Conservation (phyloP, 1,284 basidiomycete species). For the Exobasidium rhododendri region DNA sequence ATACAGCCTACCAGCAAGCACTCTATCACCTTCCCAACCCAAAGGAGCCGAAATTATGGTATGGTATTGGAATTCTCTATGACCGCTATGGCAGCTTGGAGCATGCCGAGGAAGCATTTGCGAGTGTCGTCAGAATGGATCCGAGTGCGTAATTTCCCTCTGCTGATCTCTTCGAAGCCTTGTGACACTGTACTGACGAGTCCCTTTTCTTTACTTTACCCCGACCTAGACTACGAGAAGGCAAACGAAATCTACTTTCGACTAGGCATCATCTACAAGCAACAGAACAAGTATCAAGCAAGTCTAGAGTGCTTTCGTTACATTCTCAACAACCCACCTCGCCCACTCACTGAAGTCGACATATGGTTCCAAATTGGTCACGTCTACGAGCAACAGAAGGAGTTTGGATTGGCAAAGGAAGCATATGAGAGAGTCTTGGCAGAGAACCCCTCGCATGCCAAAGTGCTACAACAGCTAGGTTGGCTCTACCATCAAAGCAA, state of each 20-base stretch:
- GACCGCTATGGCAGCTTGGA: constrained; percentile 97
- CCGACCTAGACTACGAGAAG: constrained; percentile 99
- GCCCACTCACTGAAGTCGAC: constrained; percentile 82
- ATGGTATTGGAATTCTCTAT: constrained; percentile 97
- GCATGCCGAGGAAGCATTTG: constrained; percentile 97
- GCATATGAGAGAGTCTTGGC: constrained; percentile 94
- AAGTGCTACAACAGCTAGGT: constrained; percentile 95
- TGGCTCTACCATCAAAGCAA: constrained; percentile 96
- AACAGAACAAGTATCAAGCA: constrained; percentile 76
- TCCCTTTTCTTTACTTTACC: no score
- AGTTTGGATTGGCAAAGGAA: constrained; percentile 85
- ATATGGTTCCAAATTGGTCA: constrained; percentile 99
- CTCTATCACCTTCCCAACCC: constrained; percentile 92
- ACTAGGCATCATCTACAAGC: constrained; percentile 98
- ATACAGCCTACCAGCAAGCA: constrained; percentile 97
- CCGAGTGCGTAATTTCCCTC: no score
- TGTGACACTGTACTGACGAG: background rate
- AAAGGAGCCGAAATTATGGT: constrained; percentile 99
- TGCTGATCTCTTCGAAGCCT: no score
- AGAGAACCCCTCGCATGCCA: constrained; percentile 91
- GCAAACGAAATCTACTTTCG: constrained; percentile 98
- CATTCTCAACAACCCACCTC: constrained; percentile 90
- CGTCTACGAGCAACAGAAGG: constrained; percentile 93
- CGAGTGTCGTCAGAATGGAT: constrained; percentile 93
- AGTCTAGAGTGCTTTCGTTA: constrained; percentile 69